These are phyloP conservation scores for Nitzschia inconspicua DNA, from an alignment of 108 stramenopile species.

Conservation along the genomic window DNA sequence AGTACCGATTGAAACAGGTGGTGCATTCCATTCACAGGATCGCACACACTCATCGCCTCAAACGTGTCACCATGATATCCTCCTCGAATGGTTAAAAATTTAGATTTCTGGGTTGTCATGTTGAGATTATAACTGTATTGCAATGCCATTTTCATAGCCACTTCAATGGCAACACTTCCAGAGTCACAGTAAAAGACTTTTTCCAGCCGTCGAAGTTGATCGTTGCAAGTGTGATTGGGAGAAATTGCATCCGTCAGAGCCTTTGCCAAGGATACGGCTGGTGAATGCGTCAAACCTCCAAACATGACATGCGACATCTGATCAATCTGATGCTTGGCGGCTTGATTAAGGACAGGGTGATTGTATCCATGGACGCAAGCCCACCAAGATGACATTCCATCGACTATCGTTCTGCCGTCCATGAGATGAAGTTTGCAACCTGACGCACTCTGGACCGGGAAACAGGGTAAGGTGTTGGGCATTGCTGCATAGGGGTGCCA, in stretches of 20 bases:
- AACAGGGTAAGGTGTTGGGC: conserved; percentile 52
- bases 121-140: conserved; percentile 67
- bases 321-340: conserved; percentile 56
- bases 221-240: background rate
- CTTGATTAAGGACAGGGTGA: conserved; percentile 61
- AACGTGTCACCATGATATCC: conserved; percentile 92
- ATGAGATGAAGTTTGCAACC: conserved; percentile 56
- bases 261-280: conserved; percentile 57
- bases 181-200: conserved; percentile 81
- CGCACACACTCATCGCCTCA: conserved; percentile 88
- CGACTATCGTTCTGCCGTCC: conserved; percentile 61
- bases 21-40: conserved; percentile 86
- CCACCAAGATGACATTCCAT: conserved; percentile 92
- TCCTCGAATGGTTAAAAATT: conserved; percentile 66
- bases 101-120: conserved; percentile 21
- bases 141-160: conserved; percentile 91
- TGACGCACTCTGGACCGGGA: conserved; percentile 50
- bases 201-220: conserved; percentile 30
- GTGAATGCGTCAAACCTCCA: conserved; percentile 83
- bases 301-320: conserved; percentile 89
- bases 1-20: conserved; percentile 50
- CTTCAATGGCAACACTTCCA: conserved; percentile 78
- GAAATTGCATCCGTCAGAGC: conserved; percentile 28
- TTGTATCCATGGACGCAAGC: conserved; percentile 82
- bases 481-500: conserved; percentile 88